Evolutionary conservation across 1,284 basidiomycete species (phyloP), one percentile per base, ranked within the genome.

Genomic region (Apiotrichum gracile): DNA sequence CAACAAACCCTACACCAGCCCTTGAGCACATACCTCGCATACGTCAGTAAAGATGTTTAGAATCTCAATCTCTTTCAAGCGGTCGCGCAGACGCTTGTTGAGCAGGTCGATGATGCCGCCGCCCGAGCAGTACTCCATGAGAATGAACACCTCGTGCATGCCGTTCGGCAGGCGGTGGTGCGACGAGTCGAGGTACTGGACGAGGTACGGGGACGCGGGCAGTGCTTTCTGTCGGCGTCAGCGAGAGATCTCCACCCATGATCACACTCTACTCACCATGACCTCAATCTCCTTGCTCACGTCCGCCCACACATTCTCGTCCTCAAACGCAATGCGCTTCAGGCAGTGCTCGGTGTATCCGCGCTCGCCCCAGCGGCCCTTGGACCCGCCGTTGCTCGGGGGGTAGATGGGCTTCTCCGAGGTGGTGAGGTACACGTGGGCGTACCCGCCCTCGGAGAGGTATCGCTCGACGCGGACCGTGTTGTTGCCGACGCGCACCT

Each of bases 51-150:
- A 98, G 68, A 99, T 97, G 73, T 92, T 90, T 47, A 99, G 81
- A 65, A 99, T 97, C 74, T 99, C 96, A 26, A 85, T 81, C 75
- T 98, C 96, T 3, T 89, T 90, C 43, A 98, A 80, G 24, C 96
- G 84, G 72, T 97, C 91, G 47, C 93, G 84, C 37, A 98, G 80
- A 46, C 94, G 83, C 63, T 92, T 85, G 76, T 99, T 99, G 86
- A 99, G 90, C 83, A 98, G 90, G 76, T 98, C 96, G 75, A 99
- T 97, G 65, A 98, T 96, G 37, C 96, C 96, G 25, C 96, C 96
- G 41, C 92, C 89, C 10, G 82, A 66, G 72, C 92, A 97, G 74
- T 86, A 97, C 75, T 99, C 96, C 96, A 99, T 99, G 56, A 99
- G 81, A 70, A 99, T 98, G 75, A 97, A 97, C 43, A 98, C 93